Evolutionary conservation across 2,329 filamentous ascomycete genomes (phyloP), one percentile per base, ranked within the genome.

Genomic region (Colletotrichum tabaci): DNA sequence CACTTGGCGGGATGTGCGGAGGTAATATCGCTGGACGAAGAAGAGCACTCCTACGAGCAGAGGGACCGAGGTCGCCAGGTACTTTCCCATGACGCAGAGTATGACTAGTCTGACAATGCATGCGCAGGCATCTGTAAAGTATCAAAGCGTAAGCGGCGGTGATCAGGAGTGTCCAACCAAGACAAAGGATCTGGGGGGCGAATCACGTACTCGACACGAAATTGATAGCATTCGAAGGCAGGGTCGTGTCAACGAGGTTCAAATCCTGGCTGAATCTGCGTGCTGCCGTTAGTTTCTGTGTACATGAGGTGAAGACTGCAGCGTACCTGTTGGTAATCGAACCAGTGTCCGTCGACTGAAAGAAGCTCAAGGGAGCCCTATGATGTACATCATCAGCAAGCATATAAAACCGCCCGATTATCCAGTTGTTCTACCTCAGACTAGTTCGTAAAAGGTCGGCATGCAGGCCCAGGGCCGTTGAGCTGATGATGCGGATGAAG

Each of bases 1-100:
- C 8, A 89, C 77, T 67, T 89, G 87, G 4, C 87, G 86, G 0
- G 87, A 89, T 1, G 87, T 89, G 7, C 85, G 81, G n/a, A 89
- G 81, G 71, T 89, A 89, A 73, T 86, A 83, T 52, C 84, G 84
- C 67, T 88, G 87, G 12, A 88, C 80, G 9, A 84, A 66, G 65
- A 84, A 85, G 16, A 87, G 76, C 2, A 82, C 77, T 9, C 81
- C 66, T 26, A 86, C 75, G 2, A 84, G 80, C 1, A 84, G 68
- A 0, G 86, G 86, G 60, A 87, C 82, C 4, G 82, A 79, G 9
- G 82, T 80, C 1, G 79, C 78, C 35, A 81, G 57, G 26, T 65
- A 72, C n/a, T 64, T 55, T 7, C 42, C 49, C 10, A 64, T 23
- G n/a, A 68, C 61, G 8, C 60, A 62, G 30, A 87, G 84, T 1